phyloP scores from a whole-genome alignment of 805 yeast species.

The Zygotorulaspora florentina region DNA sequence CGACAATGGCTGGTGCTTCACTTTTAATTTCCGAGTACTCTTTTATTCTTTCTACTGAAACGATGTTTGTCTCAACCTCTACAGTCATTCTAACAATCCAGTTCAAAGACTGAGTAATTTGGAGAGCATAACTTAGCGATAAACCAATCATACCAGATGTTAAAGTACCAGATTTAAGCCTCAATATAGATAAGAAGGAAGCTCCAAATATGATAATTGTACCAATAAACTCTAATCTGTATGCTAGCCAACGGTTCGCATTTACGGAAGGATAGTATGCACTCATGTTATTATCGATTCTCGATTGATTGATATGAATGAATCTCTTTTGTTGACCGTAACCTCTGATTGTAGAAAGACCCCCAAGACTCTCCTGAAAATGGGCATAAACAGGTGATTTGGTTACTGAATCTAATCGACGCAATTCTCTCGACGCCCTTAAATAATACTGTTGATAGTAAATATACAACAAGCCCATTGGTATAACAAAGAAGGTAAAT shows the following conservation, averaged over 20 bases:
- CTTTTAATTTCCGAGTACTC: conserved; percentile 75
- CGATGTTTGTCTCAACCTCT: conserved; percentile 96
- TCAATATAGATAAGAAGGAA: conserved; percentile 72
- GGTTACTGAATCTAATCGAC: conserved; percentile 76
- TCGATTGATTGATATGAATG: conserved; percentile 55
- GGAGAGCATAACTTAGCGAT: conserved; percentile 88
- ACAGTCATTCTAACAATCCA: conserved; percentile 99
- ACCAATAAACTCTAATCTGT: conserved; percentile 86
- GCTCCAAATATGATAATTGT: conserved; percentile 83
- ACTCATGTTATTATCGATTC: conserved; percentile 81
- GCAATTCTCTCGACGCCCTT: conserved; percentile 73
- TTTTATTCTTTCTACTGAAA: conserved; percentile 89
- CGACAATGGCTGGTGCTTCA: conserved; percentile 79
- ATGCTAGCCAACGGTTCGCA: conserved; percentile 97
- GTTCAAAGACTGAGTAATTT: conserved; percentile 86
- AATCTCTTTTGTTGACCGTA: conserved; percentile 64
- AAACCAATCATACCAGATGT: conserved; percentile 93
- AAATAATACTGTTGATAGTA: conserved; percentile 75
- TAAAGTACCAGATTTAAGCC: conserved; percentile 62
- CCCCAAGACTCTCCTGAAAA: conserved; percentile 76
- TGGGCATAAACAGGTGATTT: conserved; percentile 80
- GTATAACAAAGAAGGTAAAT: conserved; percentile 65
- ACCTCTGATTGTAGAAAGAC: conserved; percentile 72
- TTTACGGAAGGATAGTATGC: conserved; percentile 90
- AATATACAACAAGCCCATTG: conserved; percentile 60